phyloP scores from a whole-genome alignment of 2,329 filamentous ascomycete species.

The Aphanocladium album region DNA sequence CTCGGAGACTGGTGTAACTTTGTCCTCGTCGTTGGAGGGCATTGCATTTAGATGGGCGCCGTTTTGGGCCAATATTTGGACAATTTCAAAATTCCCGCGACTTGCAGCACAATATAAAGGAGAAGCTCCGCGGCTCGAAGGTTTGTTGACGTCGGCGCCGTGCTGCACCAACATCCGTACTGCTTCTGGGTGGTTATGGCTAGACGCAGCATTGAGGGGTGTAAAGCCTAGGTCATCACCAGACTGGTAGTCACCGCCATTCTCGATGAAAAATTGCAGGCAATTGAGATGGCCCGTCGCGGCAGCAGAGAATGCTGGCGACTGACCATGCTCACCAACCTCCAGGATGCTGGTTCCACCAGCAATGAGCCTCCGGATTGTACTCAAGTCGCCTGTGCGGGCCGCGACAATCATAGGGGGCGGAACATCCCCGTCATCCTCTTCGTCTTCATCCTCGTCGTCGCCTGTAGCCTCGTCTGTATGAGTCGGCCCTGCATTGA shows the following conservation, averaged over 20 bases:
- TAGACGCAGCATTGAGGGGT: conserved; percentile 4
- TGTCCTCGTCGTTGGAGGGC: neutral
- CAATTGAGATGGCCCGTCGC: neutral
- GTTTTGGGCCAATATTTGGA: neutral
- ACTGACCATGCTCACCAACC: conserved; percentile 1
- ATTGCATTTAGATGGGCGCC: neutral
- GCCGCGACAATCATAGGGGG: neutral
- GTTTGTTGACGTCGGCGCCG: neutral
- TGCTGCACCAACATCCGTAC: neutral
- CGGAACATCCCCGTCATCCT: neutral
- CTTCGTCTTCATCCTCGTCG: neutral
- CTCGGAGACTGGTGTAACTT: neutral
- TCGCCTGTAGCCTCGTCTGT: neutral
- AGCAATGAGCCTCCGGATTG: conserved; percentile 1
- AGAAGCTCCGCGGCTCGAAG: neutral
- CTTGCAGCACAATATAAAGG: neutral
- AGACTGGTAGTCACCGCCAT: conserved; percentile 2
- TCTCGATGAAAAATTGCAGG: neutral
- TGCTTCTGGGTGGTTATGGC: neutral
- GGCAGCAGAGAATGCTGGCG: neutral
- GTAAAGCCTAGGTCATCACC: neutral
- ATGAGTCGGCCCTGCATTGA: neutral
- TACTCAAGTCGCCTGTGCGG: neutral
- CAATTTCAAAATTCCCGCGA: neutral
- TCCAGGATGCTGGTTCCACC: neutral